These are phyloP conservation scores for Coemansia sp. DNA, from an alignment of 192 early-diverging fungal species.

Conservation along the genomic window DNA sequence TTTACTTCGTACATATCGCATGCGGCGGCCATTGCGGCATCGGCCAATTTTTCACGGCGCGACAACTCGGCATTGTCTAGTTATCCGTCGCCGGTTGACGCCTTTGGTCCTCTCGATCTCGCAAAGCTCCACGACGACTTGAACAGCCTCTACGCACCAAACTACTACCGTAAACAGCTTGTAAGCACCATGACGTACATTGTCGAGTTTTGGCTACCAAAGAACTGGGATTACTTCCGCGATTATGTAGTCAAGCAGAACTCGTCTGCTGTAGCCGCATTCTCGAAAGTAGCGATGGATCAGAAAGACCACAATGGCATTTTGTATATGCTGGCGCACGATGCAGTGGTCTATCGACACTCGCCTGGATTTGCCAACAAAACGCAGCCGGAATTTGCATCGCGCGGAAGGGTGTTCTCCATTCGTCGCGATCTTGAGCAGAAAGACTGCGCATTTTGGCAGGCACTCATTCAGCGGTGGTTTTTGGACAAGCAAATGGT, in stretches of 20 bases:
- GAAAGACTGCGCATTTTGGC: slow-evolving; percentile 32
- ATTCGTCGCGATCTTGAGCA: slow-evolving; percentile 43
- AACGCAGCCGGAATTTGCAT: slow-evolving; percentile 54
- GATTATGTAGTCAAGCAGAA: slow-evolving; percentile 52
- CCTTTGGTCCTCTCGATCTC: slow-evolving; percentile 43
- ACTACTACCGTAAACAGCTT: slow-evolving; percentile 50
- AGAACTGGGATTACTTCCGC: slow-evolving; percentile 32
- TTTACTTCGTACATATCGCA: slow-evolving; percentile 41
- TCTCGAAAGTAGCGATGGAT: slow-evolving; percentile 59
- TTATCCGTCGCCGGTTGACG: slow-evolving; percentile 50
- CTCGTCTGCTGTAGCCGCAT: slow-evolving; percentile 58
- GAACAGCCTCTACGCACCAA: slow-evolving; percentile 37
- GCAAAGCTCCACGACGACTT: slow-evolving; percentile 47
- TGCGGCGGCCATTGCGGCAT: slow-evolving; percentile 34
- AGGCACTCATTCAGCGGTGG: slow-evolving; percentile 43
- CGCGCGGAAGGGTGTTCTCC: slow-evolving; percentile 57
- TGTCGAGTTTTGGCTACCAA: slow-evolving; percentile 38
- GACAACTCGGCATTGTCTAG: slow-evolving; percentile 20
- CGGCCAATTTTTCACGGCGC: slow-evolving; percentile 40
- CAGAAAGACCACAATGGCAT: slow-evolving; percentile 23
- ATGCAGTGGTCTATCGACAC: slow-evolving; percentile 47
- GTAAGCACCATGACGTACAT: slow-evolving; percentile 43
- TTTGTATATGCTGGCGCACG: slow-evolving; percentile 53
- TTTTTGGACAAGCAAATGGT: slow-evolving; percentile 32
- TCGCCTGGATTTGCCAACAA: slow-evolving; percentile 26